Percentiles rank a stretch among this genome's conserved stretches.
Evolutionary conservation across 139 green algal species (phyloP).

Genomic region (Picochlorum sp.): DNA sequence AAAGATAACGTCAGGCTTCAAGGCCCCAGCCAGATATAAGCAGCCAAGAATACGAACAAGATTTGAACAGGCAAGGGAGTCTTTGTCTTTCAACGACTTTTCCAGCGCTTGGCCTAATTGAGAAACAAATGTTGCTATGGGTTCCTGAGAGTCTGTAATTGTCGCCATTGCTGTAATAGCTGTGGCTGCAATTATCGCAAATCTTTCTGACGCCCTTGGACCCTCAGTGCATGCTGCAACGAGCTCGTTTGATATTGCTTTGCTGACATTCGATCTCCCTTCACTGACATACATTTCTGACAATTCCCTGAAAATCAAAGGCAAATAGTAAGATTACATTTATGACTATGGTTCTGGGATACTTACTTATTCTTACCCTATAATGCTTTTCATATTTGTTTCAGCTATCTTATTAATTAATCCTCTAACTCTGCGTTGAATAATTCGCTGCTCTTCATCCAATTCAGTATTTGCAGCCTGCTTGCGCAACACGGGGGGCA

Average conservation of each 20-base stretch:
- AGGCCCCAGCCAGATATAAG: constrained; percentile 36
- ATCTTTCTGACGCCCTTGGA: constrained; percentile 55
- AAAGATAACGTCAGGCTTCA: constrained; percentile 40
- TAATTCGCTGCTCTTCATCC: not conserved
- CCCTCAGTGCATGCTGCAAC: constrained; percentile 53
- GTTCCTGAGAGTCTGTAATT: constrained; percentile 17
- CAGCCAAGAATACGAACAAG: constrained; percentile 43
- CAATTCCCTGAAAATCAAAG: constrained; percentile 29
- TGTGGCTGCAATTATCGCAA: constrained; percentile 53
- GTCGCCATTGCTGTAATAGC: constrained; percentile 52
- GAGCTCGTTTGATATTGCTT: constrained; percentile 40
- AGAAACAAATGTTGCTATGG: constrained; percentile 46
- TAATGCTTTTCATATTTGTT: constrained; percentile 52
- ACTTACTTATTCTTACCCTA: not conserved
- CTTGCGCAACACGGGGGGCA: constrained; percentile 46
- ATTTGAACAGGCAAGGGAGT: constrained; percentile 39
- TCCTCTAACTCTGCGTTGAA: constrained; percentile 47
- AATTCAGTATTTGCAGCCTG: not conserved
- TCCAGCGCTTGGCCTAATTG: constrained; percentile 25
- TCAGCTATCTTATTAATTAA: constrained; percentile 68
- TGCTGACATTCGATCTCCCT: constrained; percentile 32
- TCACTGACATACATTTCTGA: constrained; percentile 36
- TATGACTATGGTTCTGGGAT: not conserved
- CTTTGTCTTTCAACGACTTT: not conserved
- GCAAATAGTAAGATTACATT: not conserved